Base-by-base conservation (phyloP, 1,284 basidiomycete species). In the Meripilus lineatus region DNA sequence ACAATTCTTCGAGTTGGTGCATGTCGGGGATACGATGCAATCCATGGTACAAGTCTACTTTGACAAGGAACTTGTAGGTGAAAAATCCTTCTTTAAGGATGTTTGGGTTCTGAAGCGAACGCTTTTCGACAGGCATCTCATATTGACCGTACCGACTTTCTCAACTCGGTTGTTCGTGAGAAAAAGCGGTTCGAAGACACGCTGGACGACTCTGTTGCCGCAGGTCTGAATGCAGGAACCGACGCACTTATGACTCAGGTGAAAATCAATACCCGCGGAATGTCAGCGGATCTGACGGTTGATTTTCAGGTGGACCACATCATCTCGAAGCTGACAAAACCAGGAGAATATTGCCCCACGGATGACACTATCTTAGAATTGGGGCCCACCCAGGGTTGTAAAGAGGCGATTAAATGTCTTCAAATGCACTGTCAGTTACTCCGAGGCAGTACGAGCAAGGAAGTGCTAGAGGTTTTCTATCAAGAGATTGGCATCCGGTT, bases 11-110 rank as follows among this genome's bases (percentile, higher is more conserved):
- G 95, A 98, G 69, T 74, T 99, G 14, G 94, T 96, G 0, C 95
- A 99, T 67, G 75, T 98, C 14, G 96, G 93, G 1, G 95, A 99
- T 63, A 99, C 92, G 15, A 97, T 99, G 40, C 91, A 94, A 66
- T 91, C 88, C 22, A 96, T 99, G 84, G 82, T 96, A 2, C 92
- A 98, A 55, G 95, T 98, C 1, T 99, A 95, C 65, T 99, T 94
- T 59, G 93, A 98, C 58, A 94, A 94, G 60, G 94, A 96, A 58
- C 70, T 98, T 59, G 89, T 88, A 44, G 22, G 74, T 51, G 17
- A 22, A 25, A 8, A 30, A 8, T 10, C n/a, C 28, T 10, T 10
- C 28, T 30, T 10, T 30, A n/a, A n/a, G n/a, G n/a, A n/a, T 30
- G 8, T 10, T 7, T 20, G 13, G 23, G 13, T 40, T 26, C 20